phyloP scores from a whole-genome alignment of 495 filamentous ascomycete species.

The Tuber brumale region DNA sequence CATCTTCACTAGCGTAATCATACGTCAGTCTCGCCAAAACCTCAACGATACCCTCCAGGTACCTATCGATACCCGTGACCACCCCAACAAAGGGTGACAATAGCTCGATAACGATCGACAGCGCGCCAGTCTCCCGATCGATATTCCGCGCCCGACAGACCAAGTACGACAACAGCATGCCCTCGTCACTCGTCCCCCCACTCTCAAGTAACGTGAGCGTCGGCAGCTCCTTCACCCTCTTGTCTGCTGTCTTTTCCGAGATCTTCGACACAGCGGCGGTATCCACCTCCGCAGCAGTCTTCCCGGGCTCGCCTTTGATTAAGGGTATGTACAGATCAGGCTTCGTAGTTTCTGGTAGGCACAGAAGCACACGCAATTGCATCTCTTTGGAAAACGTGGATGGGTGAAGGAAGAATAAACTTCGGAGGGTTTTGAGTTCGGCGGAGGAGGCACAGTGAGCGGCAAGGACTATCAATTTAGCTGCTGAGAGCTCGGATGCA shows the following conservation, averaged over 20 bases:
- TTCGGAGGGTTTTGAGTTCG: conserved; percentile 27
- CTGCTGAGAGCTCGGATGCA: conserved; percentile 48
- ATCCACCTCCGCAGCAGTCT: conserved; percentile 34
- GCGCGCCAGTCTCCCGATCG: conserved; percentile 58
- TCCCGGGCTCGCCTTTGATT: conserved; percentile 14
- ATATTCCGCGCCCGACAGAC: conserved; percentile 59
- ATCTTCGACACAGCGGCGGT: conserved; percentile 24
- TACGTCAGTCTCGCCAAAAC: conserved; percentile 37
- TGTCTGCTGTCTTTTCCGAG: conserved; percentile 21
- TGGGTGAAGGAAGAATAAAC: conserved; percentile 19
- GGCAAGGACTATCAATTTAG: conserved; percentile 60
- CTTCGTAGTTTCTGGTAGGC: conserved; percentile 32
- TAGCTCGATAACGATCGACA: conserved; percentile 56
- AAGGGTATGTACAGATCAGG: conserved; percentile 26
- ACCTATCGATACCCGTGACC: conserved; percentile 22
- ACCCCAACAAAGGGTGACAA: conserved; percentile 55
- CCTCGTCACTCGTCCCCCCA: neutral
- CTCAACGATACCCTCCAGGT: conserved; percentile 24
- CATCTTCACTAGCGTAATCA: conserved; percentile 24
- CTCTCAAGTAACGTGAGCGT: conserved; percentile 9
- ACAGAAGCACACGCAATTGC: conserved; percentile 34
- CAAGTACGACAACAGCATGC: conserved; percentile 52
- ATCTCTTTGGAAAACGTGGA: conserved; percentile 15
- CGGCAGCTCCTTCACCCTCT: conserved; percentile 20
- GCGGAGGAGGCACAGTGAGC: conserved; percentile 50